Evolutionary conservation across 1,139 yeast species (phyloP).

Genomic region (Kodamaea sp.): DNA sequence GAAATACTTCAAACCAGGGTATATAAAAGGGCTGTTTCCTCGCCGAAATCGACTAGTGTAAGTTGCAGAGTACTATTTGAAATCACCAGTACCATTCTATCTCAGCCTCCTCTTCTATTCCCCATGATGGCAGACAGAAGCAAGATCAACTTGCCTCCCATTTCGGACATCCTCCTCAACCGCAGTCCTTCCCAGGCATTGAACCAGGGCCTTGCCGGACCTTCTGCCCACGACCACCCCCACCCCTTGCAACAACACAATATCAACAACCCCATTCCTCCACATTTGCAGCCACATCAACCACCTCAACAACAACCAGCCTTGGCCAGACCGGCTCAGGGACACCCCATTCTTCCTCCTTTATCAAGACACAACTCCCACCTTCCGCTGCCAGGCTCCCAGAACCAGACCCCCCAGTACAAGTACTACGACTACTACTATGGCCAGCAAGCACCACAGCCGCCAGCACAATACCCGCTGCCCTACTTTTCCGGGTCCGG

Average conservation of each 20-base stretch:
- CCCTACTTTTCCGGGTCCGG: slow-evolving; percentile 2
- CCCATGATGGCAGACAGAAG: slow-evolving; percentile 12
- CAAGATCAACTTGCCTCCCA: slow-evolving; percentile 39
- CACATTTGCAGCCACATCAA: background rate
- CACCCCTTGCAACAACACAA: too few species aligned
- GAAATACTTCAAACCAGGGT: slow-evolving; percentile 9
- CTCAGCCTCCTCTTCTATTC: too few species aligned
- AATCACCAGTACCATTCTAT: too few species aligned
- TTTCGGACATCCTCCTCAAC: slow-evolving; percentile 32
- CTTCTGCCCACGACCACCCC: too few species aligned
- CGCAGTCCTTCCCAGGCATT: slow-evolving; percentile 2
- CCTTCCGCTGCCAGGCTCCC: slow-evolving; percentile 7
- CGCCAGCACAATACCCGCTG: slow-evolving; percentile 4
- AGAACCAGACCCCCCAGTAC: slow-evolving; percentile 7
- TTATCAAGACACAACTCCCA: slow-evolving; percentile 9
- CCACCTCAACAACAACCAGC: too few species aligned
- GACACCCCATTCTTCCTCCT: slow-evolving; percentile 12
- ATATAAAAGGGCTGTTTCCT: too few species aligned
- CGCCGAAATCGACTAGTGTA: too few species aligned
- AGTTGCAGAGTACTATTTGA: too few species aligned
- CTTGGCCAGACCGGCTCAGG: slow-evolving; percentile 5
- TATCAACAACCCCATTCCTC: too few species aligned
- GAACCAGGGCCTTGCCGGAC: too few species aligned
- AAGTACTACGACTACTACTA: slow-evolving; percentile 18
- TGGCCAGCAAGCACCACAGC: slow-evolving; percentile 4